Base-by-base conservation (phyloP, 2,329 filamentous ascomycete species). In the Aureobasidium mangrovei region DNA sequence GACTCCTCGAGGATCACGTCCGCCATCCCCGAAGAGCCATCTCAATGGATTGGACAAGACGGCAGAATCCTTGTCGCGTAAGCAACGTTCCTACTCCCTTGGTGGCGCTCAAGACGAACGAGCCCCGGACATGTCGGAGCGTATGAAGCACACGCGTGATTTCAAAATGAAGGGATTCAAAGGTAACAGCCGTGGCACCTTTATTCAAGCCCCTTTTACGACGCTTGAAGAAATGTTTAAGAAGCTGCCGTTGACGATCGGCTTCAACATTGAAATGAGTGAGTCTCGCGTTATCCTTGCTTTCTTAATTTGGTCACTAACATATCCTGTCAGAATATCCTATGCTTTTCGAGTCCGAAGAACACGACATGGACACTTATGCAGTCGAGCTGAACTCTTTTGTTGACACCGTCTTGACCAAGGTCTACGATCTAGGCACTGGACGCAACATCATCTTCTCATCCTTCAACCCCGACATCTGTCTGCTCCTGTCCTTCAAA, bases 201-300 rank as follows among this genome's bases (percentile, higher is more conserved):
- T 94, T 63, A 97, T 98, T 63, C 91, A 97, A 68, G 89, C 88
- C 0, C 90, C 91, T 0, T 98, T 98, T 71, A 91, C 91, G 6
- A 98, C 93, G 0, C 77, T 98, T 4, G 90, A 96, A 69, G 89
- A 96, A 58, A 83, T 97, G 67, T 96, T 98, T 73, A 80, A 81
- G 63, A 85, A 91, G 65, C 74, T 98, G 0, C 89, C 90, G 0
- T 80, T 86, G 59, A 77, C 81, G 10, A 86, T 95, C 26, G 91
- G 93, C 10, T 98, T 98, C 78, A 97, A 98, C 70, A 95, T 98
- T 62, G 93, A 98, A 74, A 87, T 98, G 80, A 97, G 75, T 77
- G 67, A 66, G 74, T 70, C 42, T 24, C 26, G 26, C 5, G 6
- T 7, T 24, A 6, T 5, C 10, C n/a, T 10, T n/a, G 3, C 18